Evolutionary conservation across 2,329 filamentous ascomycete genomes (phyloP).

Genomic region (Chaetomiaceae sp.): DNA sequence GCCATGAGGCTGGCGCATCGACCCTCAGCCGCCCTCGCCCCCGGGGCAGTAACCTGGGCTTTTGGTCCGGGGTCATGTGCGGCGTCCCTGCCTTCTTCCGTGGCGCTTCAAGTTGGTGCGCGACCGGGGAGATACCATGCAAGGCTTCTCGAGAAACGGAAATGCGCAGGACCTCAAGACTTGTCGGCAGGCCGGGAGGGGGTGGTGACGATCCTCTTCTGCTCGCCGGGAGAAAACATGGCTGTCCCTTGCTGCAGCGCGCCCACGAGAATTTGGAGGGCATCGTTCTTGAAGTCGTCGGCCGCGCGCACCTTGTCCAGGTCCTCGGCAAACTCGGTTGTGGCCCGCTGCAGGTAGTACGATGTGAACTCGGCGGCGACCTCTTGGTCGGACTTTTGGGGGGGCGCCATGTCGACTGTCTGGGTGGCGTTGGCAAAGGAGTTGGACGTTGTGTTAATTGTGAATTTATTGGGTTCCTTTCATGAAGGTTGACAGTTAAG

Average conservation of each 20-base stretch:
- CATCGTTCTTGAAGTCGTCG: conserved; percentile 64
- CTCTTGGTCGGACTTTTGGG: conserved; percentile 17
- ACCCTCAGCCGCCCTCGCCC: too few relatives aligned
- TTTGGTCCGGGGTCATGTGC: too few relatives aligned
- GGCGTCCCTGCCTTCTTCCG: too few relatives aligned
- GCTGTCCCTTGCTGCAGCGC: conserved; percentile 63
- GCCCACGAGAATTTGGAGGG: conserved; percentile 60
- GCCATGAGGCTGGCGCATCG: too few relatives aligned
- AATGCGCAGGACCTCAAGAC: neutral
- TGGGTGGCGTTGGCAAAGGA: too few relatives aligned
- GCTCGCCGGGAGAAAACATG: conserved; percentile 52
- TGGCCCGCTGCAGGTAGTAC: conserved; percentile 65
- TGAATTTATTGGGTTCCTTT: neutral
- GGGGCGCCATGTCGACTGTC: conserved; percentile 12
- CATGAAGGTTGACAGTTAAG: neutral
- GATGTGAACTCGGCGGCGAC: conserved; percentile 48
- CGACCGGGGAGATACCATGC: too few relatives aligned
- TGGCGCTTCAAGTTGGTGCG: too few relatives aligned
- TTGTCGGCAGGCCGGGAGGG: neutral
- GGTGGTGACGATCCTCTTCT: conserved; percentile 30
- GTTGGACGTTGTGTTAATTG: too few relatives aligned
- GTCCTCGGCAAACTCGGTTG: conserved; percentile 68
- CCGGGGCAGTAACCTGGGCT: too few relatives aligned
- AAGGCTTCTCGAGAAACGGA: too few relatives aligned
- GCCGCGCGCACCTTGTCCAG: conserved; percentile 64